Evolutionary conservation across 75 land plant genomes (phyloP), one percentile per base, ranked within the genome.

Genomic region (Sequoia sempervirens): DNA sequence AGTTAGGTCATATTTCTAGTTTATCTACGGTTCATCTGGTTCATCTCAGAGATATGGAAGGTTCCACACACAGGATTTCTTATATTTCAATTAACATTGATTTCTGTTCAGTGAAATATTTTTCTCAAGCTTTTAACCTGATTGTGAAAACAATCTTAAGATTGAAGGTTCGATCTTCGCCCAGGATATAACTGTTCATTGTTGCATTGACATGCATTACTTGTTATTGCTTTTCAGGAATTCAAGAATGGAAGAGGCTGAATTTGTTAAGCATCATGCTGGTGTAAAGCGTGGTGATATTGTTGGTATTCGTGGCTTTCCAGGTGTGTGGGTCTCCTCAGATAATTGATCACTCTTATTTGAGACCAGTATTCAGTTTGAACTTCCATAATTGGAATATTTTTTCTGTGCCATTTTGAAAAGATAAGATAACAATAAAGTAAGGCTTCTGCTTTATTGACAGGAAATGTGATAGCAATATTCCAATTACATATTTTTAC

Each of bases 251-350:
- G 92, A 87, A n/a, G 93, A 88, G 82, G 87, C 86, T 64, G 91
- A 96, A 80, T 95, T 95, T 82, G 40, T 88, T 10, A 89, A 78
- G 56, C 85, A 91, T 81, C 97, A 96, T 88, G 79, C 91, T 82
- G 75, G 84, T 66, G 88, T 96, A 69, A 96, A 96, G 85, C 91
- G 94, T 38, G 98, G 98, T 69, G 98, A 96, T 84, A 90, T 95
- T 81, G 94, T 96, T 83, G 98, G 98, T 38, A 85, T 95, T 37
- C 68, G 81, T 75, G 98, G 98, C 9, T 95, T 88, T 89, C 98
- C 98, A 92, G 98, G 98, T 91, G 80, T 2, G 86, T 84, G 20
- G 38, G 4, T 26, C 41, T 74, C 46, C 50, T 30, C 38, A 20
- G 40, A 40, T 34, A 40, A 20, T 40, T 40, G 79, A 18, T 75